A percentile compares a stretch with the other conserved stretches of the same genome.
These are phyloP conservation scores for Salix viminalis DNA, from an alignment of 345 rosid species.

Conservation along the genomic window DNA sequence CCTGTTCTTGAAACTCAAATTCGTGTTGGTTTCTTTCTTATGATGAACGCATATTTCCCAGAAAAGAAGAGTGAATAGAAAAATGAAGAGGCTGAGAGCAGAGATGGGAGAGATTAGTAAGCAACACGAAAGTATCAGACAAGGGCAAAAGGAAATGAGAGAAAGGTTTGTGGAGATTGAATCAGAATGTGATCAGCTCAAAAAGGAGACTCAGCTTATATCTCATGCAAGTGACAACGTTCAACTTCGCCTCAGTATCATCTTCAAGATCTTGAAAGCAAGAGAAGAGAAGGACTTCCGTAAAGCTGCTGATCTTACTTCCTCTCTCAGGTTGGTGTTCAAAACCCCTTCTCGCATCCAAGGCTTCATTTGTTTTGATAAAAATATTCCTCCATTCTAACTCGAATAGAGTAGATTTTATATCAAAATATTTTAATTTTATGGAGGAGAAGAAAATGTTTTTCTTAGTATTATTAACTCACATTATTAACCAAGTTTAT, in stretches of 20 bases:
- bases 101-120: background rate
- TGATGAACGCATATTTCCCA: background rate
- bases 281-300: background rate
- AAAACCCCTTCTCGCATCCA: background rate
- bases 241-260: constrained; percentile 1
- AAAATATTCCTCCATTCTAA: too few species aligned
- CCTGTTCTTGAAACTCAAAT: background rate
- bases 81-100: background rate
- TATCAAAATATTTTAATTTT: too few species aligned
- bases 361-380: too few species aligned
- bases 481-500: too few species aligned
- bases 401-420: too few species aligned
- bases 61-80: background rate
- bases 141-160: constrained; percentile 3
- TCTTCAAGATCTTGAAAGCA: constrained; percentile 9
- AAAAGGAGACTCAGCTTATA: background rate
- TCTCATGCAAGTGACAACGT: background rate
- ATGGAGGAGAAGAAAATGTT: too few species aligned
- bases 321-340: background rate
- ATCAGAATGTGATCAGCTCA: constrained; percentile 1
- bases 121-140: background rate
- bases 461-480: too few species aligned
- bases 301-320: constrained; percentile 3
- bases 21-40: background rate
- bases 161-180: constrained; percentile 3